A percentile compares a stretch with the other conserved stretches of the same genome.
phyloP scores from a whole-genome alignment of 2,329 filamentous ascomycete species.

The Dactylellina parvicollis region DNA sequence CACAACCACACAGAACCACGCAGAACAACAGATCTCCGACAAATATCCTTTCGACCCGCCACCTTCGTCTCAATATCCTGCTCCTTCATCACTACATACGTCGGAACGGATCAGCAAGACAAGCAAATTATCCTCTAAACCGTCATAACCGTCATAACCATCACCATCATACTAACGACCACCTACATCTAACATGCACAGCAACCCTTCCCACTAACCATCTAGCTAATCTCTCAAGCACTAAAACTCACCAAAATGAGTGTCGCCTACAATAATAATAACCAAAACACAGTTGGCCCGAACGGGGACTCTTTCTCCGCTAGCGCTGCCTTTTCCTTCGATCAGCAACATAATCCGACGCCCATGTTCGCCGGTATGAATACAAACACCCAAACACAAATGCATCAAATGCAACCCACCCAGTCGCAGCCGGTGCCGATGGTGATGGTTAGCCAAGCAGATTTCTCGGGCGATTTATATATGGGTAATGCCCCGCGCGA shows the following conservation, averaged over 20 bases:
- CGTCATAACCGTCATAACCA: neutral
- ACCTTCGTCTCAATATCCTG: too few relatives aligned
- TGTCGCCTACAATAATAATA: constrained; percentile 39
- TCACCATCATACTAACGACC: constrained; percentile 34
- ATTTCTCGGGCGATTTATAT: constrained; percentile 25
- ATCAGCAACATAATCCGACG: constrained; percentile 48
- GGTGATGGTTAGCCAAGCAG: constrained; percentile 32
- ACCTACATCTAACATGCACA: constrained; percentile 44
- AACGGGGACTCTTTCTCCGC: constrained; percentile 45
- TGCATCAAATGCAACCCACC: constrained; percentile 14
- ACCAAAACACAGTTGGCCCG: constrained; percentile 24
- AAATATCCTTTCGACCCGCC: too few relatives aligned
- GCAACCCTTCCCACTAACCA: constrained; percentile 42
- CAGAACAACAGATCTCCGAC: constrained; percentile 2
- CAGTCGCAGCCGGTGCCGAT: constrained; percentile 38
- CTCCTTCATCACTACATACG: constrained; percentile 1
- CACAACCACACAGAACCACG: neutral
- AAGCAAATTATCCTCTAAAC: neutral
- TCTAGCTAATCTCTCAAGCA: constrained; percentile 3
- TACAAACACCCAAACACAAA: constrained; percentile 30
- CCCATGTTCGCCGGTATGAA: constrained; percentile 30
- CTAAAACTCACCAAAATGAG: constrained; percentile 27
- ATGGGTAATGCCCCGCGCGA: constrained; percentile 51
- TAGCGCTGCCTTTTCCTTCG: constrained; percentile 47
- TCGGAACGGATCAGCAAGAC: too few relatives aligned